A percentile compares a stretch with the other conserved stretches of the same genome.
These are phyloP conservation scores for Nakaseomyces uthaithaninus DNA, from an alignment of 1,139 yeast genomes.

Conservation along the genomic window DNA sequence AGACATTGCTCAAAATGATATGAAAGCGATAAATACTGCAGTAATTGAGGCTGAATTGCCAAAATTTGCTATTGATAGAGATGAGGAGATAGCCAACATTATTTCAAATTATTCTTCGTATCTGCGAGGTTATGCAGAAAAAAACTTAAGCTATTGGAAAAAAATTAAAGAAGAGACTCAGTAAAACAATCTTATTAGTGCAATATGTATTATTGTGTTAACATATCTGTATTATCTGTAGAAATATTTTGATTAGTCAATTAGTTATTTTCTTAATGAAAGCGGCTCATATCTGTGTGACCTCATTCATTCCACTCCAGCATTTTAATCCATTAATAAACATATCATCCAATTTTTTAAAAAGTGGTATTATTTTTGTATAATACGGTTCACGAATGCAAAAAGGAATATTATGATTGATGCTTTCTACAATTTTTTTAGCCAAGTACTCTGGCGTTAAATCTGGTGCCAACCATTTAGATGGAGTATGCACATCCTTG, in stretches of 20 bases:
- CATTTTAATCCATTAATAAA: constrained; percentile 34
- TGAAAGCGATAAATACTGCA: constrained; percentile 29
- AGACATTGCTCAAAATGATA: constrained; percentile 29
- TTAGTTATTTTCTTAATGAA: neutral
- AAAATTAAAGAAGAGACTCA: constrained; percentile 24
- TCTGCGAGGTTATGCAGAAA: constrained; percentile 30
- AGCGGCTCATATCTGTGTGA: constrained; percentile 16
- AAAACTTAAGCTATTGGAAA: constrained; percentile 34
- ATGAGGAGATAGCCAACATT: constrained; percentile 24
- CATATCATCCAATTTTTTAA: constrained; percentile 70
- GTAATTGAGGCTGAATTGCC: constrained; percentile 27
- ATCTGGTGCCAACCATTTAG: constrained; percentile 69
- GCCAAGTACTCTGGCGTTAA: constrained; percentile 65
- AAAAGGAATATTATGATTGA: constrained; percentile 56
- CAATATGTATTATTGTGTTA: too few relatives aligned
- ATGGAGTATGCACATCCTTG: constrained; percentile 61
- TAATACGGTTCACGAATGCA: constrained; percentile 69
- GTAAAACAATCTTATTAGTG: too few relatives aligned
- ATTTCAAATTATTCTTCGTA: constrained; percentile 25
- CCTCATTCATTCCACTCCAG: constrained; percentile 27
- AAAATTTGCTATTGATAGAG: constrained; percentile 24
- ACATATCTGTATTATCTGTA: neutral
- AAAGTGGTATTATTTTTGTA: constrained; percentile 60
- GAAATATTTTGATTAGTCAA: too few relatives aligned
- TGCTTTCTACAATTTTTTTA: constrained; percentile 43